Evolutionary conservation across 1,139 yeast species (phyloP).

Genomic region (Zygotorulaspora mrakii): DNA sequence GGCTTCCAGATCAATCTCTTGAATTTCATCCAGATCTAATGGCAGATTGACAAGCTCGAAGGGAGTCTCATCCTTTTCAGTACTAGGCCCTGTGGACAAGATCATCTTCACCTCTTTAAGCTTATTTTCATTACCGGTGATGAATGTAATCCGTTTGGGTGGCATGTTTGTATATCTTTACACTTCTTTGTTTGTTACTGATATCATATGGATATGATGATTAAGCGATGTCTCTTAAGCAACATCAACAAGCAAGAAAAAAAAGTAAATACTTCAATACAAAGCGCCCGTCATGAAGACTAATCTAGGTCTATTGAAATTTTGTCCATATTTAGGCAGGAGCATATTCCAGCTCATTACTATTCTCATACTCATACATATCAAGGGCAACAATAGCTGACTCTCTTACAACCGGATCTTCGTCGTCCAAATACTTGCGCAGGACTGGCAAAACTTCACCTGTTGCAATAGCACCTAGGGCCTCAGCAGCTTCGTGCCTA

Average conservation of each 20-base stretch:
- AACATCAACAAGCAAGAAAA: conserved; percentile 3
- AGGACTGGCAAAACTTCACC: conserved; percentile 90
- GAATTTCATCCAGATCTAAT: conserved; percentile 83
- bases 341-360: conserved; percentile 79
- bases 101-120: conserved; percentile 78
- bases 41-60: conserved; percentile 55
- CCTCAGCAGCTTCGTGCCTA: conserved; percentile 99
- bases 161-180: conserved; percentile 6
- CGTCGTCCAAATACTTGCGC: conserved; percentile 71
- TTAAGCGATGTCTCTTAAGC: too few relatives aligned
- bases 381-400: conserved; percentile 95
- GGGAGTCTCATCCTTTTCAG: conserved; percentile 44
- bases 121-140: conserved; percentile 87
- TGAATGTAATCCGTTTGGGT: conserved; percentile 41
- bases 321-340: conserved; percentile 24
- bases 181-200: too few relatives aligned
- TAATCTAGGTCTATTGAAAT: too few relatives aligned
- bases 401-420: conserved; percentile 88
- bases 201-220: background rate
- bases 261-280: conserved; percentile 3
- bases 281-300: conserved; percentile 2
- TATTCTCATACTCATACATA: conserved; percentile 94
- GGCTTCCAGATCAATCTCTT: conserved; percentile 72
- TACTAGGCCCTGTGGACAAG: conserved; percentile 43
- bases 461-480: conserved; percentile 95